Evolutionary conservation across 495 filamentous ascomycete genomes (phyloP), one percentile per base, ranked within the genome.

Genomic region (Aspergillus haitiensis): DNA sequence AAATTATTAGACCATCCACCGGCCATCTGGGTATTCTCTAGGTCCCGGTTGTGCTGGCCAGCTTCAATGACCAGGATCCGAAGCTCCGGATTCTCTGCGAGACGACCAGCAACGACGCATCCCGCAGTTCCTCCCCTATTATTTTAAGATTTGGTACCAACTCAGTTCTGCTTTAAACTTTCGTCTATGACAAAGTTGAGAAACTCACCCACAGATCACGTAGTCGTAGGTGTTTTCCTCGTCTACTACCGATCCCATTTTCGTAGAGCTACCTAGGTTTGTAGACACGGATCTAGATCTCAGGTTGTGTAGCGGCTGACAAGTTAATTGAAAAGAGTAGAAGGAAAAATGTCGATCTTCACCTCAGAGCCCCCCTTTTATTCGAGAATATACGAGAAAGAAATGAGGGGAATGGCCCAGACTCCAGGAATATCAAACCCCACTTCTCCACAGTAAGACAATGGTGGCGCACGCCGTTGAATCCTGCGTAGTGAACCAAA

Each of bases 121-220:
- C 86, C 85, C 4, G 84, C 78, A 0, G 85, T 87, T 10, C 85
- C 86, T 40, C 85, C 85, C 15, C 81, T 82, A 31, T 48, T 18
- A 18, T 27, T 27, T 27, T 27, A 27, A 1, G 21, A 27, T 27
- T 27, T 27, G 21, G 21, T 27, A 5, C 1, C 5, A 36, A 15
- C 10, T 47, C 13, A 57, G 44, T 8, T 47, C 21, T 32, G 31
- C 7, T 9, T 16, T 50, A 8, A 40, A 32, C 15, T 33, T 7
- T 8, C 9, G n/a, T 35, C 44, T 12, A 16, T n/a, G 7, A 10
- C 3, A 15, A 32, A 13, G 15, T 35, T 47, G 31, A 9, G 11
- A 18, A 42, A 45, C 64, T 56, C 56, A 73, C 74, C 72, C 72
- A 61, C 72, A 75, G 33, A 75, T 62, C 52, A 75, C 72, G 60